Base-by-base conservation (phyloP, 2,329 filamentous ascomycete species). In the Penicillium sumatraense region DNA sequence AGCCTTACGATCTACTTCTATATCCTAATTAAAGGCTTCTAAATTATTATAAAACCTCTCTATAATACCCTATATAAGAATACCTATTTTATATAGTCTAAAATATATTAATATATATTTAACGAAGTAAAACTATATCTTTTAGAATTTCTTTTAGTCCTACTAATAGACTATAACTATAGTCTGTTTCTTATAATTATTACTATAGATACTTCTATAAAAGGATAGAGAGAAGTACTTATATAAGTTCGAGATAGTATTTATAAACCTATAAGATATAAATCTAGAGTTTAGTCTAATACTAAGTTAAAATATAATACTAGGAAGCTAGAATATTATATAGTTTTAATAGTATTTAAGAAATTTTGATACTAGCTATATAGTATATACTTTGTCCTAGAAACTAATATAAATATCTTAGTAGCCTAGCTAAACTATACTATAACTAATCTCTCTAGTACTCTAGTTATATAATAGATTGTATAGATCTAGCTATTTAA, bases 401-500 rank as follows among this genome's bases (percentile, higher is more conserved):
- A 48, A 48, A 48, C 20, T 35, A 36, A 48, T 36, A 48, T 29
- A 36, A 48, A 48, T 29, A 48, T n/a, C n/a, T 24, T 48, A n/a
- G 16, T 48, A 3, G 13, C 21, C 16, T 48, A 48, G 16, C 13
- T 48, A 35, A 48, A 48, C 18, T 48, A 36, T 16, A 29, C 13
- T 16, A 20, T 18, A 16, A 48, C 16, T 21, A 23, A 48, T 23
- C 23, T 48, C 18, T n/a, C 18, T 33, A 20, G 18, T 21, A 24
- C 21, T 5, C 29, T 48, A 20, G 20, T 48, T 48, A 48, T 18
- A 23, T 29, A 20, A 10, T 48, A 48, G 45, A 33, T 48, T 21
- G 29, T 35, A 33, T 33, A 33, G 29, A 33, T 33, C 14, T 33
- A 33, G 29, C 29, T 33, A 11, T 33, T 33, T 33, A 13, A 33